Percentiles rank a stretch among this genome's conserved stretches.
Conservation (phyloP, 2,329 filamentous ascomycete species). For the Cladosporium sp. region DNA sequence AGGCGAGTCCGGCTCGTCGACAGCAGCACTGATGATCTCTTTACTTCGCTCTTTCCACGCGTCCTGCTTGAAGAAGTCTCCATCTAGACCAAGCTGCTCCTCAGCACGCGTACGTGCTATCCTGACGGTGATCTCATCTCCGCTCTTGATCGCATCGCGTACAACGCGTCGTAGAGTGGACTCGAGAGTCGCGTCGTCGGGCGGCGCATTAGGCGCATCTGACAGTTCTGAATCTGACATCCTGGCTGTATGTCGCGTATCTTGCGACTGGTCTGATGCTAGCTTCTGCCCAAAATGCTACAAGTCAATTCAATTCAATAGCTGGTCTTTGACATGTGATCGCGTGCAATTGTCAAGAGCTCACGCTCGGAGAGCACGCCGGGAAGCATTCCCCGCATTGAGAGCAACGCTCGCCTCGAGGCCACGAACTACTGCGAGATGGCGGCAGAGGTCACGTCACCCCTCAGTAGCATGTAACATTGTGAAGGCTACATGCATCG, state of each 20-base stretch:
- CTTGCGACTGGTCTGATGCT: too few relatives aligned
- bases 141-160: constrained; percentile 35
- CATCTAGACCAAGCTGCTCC: constrained; percentile 46
- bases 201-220: not conserved
- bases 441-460: not conserved
- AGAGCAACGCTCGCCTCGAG: not conserved
- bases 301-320: not conserved
- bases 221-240: constrained; percentile 26
- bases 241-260: not conserved
- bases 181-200: constrained; percentile 34
- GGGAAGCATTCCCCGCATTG: not conserved
- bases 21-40: constrained; percentile 49
- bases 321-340: not conserved
- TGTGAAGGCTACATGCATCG: too few relatives aligned
- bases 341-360: not conserved
- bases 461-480: not conserved
- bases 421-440: not conserved
- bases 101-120: constrained; percentile 52
- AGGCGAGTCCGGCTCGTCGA: constrained; percentile 30
- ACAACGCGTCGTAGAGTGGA: constrained; percentile 39
- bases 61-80: constrained; percentile 54
- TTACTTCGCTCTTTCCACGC: constrained; percentile 55
- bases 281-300: too few relatives aligned
- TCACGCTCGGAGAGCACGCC: not conserved
- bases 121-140: constrained; percentile 54